phyloP scores from a whole-genome alignment of 2,329 filamentous ascomycete genomes.

The Gaeumannomyces sp. region DNA sequence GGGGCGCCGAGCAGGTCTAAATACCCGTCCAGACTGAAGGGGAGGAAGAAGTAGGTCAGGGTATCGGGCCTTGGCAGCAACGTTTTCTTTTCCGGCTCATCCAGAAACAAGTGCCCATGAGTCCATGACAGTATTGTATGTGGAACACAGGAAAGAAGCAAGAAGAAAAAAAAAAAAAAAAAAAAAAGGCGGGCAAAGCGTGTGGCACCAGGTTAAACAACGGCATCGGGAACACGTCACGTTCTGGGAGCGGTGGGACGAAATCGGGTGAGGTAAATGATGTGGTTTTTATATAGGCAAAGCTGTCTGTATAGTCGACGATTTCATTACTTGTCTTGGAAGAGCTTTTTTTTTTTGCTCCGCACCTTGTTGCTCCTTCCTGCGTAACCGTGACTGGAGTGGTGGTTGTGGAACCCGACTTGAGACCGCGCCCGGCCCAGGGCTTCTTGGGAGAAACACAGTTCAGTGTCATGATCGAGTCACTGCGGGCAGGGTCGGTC shows the following conservation, averaged over 20 bases:
- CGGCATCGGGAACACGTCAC: background rate
- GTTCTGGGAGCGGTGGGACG: background rate
- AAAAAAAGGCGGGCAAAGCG: background rate
- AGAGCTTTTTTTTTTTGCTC: background rate
- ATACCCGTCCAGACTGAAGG: background rate
- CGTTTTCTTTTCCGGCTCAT: no score
- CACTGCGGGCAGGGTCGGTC: no score
- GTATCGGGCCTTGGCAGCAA: background rate
- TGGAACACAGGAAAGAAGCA: background rate
- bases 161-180: no score
- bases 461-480: no score
- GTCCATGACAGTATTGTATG: background rate
- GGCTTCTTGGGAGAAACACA: background rate
- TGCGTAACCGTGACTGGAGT: no score
- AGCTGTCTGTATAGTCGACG: background rate
- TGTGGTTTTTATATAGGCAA: background rate
- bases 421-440: background rate
- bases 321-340: background rate
- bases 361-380: background rate
- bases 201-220: no score
- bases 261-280: background rate
- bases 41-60: no score
- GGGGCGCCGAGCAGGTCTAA: constrained; percentile 73
- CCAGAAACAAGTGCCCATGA: background rate
- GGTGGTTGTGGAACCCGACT: background rate